Conservation (phyloP, 108 stramenopile genomes). For the Fragilariopsis cylindrus region DNA sequence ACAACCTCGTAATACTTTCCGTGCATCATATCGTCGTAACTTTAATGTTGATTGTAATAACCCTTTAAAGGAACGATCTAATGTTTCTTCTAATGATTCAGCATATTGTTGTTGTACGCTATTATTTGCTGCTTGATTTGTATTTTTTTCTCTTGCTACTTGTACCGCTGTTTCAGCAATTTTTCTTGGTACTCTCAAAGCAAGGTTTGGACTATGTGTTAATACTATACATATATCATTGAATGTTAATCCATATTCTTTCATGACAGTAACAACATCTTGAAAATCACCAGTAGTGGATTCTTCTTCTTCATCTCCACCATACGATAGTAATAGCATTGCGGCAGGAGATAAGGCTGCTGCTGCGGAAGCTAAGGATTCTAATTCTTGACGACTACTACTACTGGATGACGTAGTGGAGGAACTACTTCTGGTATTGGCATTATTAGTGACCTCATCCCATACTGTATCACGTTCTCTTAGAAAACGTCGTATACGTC, state of each 20-base stretch:
- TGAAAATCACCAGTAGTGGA: constrained; percentile 24
- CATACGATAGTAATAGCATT: not conserved
- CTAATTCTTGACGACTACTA: not conserved
- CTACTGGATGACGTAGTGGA: not conserved
- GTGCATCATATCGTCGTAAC: constrained; percentile 72
- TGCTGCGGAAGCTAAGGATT: not conserved
- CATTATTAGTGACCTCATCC: constrained; percentile 11
- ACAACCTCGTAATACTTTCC: constrained; percentile 64
- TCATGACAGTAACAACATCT: constrained; percentile 50
- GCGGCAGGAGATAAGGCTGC: not conserved
- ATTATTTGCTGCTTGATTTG: not conserved
- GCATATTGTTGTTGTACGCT: constrained; percentile 18
- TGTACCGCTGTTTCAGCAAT: too few species aligned
- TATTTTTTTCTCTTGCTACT: not conserved
- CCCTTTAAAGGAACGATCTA: constrained; percentile 47
- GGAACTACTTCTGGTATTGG: not conserved
- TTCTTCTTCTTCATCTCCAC: constrained; percentile 21
- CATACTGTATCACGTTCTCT: constrained; percentile 64
- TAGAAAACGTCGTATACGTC: constrained; percentile 63
- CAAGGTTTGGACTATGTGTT: constrained; percentile 70
- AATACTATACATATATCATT: constrained; percentile 65
- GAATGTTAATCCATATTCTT: constrained; percentile 62
- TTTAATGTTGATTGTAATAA: constrained; percentile 48
- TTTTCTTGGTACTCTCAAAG: constrained; percentile 57
- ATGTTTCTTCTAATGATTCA: constrained; percentile 57